Evolutionary conservation across 176 grass and related monocot genomes (phyloP).

Genomic region (Eleusine indica): DNA sequence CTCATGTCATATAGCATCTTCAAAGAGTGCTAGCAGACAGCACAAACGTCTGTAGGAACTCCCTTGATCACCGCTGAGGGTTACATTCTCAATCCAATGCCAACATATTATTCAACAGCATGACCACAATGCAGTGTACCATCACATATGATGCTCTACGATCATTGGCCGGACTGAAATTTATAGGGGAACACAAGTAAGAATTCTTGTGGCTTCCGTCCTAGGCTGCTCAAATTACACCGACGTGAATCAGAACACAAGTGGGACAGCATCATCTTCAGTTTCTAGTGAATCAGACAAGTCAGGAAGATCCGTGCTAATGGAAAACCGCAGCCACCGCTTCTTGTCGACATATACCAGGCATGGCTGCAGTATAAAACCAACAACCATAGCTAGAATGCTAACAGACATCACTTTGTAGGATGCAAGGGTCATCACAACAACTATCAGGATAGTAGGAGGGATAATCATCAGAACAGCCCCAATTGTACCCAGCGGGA

Average conservation of each 20-base stretch:
- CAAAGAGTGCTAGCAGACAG: not conserved
- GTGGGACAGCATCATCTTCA: slow-evolving; percentile 16
- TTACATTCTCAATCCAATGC: slow-evolving; percentile 9
- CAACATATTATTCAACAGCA: slow-evolving; percentile 16
- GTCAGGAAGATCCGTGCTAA: slow-evolving; percentile 64
- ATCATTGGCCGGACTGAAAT: not conserved
- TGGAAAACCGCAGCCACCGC: slow-evolving; percentile 61
- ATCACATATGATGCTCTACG: slow-evolving; percentile 3
- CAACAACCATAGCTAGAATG: slow-evolving; percentile 53
- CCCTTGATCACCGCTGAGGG: not conserved
- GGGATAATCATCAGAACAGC: slow-evolving; percentile 71
- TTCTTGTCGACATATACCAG: slow-evolving; percentile 63
- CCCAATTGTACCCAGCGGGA: slow-evolving; percentile 70
- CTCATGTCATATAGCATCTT: not conserved
- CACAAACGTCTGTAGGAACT: not conserved
- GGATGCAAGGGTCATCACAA: slow-evolving; percentile 63
- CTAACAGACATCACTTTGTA: slow-evolving; percentile 68
- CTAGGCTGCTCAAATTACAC: not conserved
- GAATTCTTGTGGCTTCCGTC: not conserved
- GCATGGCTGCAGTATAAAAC: slow-evolving; percentile 65
- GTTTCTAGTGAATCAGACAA: slow-evolving; percentile 30
- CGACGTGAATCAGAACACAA: slow-evolving; percentile 24
- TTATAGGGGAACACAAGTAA: not conserved
- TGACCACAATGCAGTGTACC: not conserved
- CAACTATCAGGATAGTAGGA: slow-evolving; percentile 59